Evolutionary conservation across 2,329 filamentous ascomycete species (phyloP).

Genomic region (Colletotrichum cereale): DNA sequence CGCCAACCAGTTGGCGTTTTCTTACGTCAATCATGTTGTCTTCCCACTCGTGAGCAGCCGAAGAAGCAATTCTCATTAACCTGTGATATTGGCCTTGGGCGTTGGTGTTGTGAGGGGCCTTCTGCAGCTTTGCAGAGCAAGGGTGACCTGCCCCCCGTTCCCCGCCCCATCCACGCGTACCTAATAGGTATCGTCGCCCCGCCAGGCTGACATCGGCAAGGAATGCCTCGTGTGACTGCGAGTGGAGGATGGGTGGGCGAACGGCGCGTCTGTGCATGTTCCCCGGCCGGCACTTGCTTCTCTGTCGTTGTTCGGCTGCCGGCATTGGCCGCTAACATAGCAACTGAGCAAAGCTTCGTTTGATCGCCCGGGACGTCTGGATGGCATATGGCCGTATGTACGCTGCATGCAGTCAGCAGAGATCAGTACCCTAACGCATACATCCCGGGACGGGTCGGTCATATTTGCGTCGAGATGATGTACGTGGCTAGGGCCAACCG

Average conservation of each 20-base stretch:
- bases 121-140: conserved; percentile 1
- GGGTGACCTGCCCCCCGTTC: background rate
- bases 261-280: conserved; percentile 27
- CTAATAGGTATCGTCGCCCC: background rate
- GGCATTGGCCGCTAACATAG: background rate
- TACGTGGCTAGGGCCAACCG: background rate
- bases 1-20: background rate
- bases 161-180: too few species aligned
- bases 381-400: background rate
- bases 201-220: background rate
- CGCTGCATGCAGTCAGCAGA: background rate
- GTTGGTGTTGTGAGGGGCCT: background rate
- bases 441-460: background rate
- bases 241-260: conserved; percentile 13
- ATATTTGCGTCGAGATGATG: background rate
- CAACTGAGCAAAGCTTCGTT: background rate
- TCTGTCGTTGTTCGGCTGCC: background rate
- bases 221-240: conserved; percentile 4
- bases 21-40: conserved; percentile 3
- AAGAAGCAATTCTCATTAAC: background rate
- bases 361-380: background rate
- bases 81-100: background rate
- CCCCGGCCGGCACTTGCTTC: conserved; percentile 10
- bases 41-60: background rate
- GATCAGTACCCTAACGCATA: background rate